These are phyloP conservation scores for Eimeria maxima DNA, from an alignment of 169 alveolate genomes.

Conservation along the genomic window DNA sequence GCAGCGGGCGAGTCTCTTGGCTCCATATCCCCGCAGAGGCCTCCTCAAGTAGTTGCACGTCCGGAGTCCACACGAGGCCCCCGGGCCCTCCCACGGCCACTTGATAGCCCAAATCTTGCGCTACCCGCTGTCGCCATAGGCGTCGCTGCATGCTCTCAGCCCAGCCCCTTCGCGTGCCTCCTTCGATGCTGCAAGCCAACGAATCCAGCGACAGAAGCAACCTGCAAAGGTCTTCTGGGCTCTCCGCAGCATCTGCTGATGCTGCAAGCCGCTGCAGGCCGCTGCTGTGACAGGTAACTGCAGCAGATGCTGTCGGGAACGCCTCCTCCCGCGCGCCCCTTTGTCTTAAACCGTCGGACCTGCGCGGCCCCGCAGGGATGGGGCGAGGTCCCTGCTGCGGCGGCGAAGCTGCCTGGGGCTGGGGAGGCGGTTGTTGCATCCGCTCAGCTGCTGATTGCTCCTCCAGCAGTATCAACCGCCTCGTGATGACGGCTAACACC, in stretches of 20 bases:
- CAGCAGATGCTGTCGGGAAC: neutral
- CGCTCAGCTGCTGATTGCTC: neutral
- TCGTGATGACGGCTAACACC: neutral
- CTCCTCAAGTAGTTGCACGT: constrained; percentile 44
- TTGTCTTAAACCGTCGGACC: neutral
- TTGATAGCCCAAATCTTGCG: constrained; percentile 35
- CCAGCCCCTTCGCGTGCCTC: constrained; percentile 56
- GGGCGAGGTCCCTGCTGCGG: neutral
- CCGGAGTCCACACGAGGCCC: constrained; percentile 73
- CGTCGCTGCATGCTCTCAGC: constrained; percentile 32
- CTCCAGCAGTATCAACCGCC: constrained; percentile 47
- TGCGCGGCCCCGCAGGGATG: constrained; percentile 15
- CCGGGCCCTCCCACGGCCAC: constrained; percentile 60
- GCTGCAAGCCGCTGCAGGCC: constrained; percentile 50
- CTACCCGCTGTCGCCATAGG: constrained; percentile 37
- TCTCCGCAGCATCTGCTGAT: constrained; percentile 30
- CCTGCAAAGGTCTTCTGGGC: neutral
- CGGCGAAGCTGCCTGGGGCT: neutral
- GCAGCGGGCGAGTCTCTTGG: neutral
- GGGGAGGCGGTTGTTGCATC: constrained; percentile 28
- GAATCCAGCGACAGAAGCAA: constrained; percentile 29
- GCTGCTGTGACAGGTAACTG: neutral
- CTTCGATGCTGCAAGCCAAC: constrained; percentile 12
- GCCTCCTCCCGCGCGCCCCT: neutral
- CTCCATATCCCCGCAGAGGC: neutral